These are phyloP conservation scores for Glonium stellatum DNA, from an alignment of 495 filamentous ascomycete genomes.

Conservation along the genomic window DNA sequence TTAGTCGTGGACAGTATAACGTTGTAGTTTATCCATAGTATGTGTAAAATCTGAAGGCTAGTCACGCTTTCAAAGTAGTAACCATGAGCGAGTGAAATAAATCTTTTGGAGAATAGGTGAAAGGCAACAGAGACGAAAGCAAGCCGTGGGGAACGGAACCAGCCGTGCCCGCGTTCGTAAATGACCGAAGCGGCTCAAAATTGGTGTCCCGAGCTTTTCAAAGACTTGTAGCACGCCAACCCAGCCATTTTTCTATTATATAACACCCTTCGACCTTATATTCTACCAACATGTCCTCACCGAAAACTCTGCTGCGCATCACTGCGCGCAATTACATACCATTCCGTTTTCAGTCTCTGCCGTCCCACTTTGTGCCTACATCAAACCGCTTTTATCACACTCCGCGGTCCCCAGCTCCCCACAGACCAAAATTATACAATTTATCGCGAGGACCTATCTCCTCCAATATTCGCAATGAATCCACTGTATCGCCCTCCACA, in stretches of 20 bases:
- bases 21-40: neutral
- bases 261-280: neutral
- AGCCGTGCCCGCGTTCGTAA: neutral
- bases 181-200: neutral
- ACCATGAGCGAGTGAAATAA: neutral
- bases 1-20: neutral
- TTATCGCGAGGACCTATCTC: neutral
- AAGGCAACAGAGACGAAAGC: neutral
- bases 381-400: conserved; percentile 9
- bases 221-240: neutral
- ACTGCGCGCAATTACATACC: conserved; percentile 5
- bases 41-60: too few relatives aligned
- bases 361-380: conserved; percentile 10
- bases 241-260: neutral
- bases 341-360: conserved; percentile 1
- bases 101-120: neutral
- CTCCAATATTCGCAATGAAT: conserved; percentile 14
- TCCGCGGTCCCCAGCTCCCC: conserved; percentile 15
- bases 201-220: neutral
- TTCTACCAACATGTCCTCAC: conserved; percentile 7
- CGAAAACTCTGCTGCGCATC: conserved; percentile 12
- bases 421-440: conserved; percentile 2
- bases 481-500: conserved; percentile 2
- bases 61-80: too few relatives aligned
- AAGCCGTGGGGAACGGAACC: neutral